A percentile compares a stretch with the other conserved stretches of the same genome.
Evolutionary conservation across 768 basidiomycete genomes (phyloP).

Genomic region (Hydnum rufescens): DNA sequence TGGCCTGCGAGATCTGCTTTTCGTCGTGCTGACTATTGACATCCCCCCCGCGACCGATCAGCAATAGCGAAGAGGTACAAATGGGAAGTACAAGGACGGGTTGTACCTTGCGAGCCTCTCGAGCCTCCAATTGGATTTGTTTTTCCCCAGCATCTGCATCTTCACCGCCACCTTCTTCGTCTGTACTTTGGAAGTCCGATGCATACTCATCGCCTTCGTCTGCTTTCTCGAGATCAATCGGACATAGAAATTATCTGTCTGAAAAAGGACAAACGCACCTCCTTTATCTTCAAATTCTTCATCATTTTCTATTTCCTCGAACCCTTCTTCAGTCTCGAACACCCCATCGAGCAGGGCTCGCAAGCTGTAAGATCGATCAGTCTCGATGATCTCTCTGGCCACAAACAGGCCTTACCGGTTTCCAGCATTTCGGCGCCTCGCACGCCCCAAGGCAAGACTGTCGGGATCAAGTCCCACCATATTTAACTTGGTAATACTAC

Average conservation of each 20-base stretch:
- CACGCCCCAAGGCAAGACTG: neutral
- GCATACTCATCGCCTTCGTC: conserved; percentile 7
- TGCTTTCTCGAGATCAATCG: neutral
- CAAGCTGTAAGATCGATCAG: conserved; percentile 6
- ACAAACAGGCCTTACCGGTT: neutral
- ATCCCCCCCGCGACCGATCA: no score
- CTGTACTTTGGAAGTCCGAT: conserved; percentile 8
- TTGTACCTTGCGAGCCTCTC: conserved; percentile 4
- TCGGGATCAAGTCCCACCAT: neutral
- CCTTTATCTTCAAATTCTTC: conserved; percentile 9
- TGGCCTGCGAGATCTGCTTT: neutral
- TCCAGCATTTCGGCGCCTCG: neutral
- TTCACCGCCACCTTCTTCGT: conserved; percentile 2
- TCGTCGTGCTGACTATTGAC: neutral
- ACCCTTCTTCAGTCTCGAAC: conserved; percentile 7
- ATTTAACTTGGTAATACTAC: no score
- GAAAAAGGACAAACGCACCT: neutral
- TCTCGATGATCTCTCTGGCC: neutral
- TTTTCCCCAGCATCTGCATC: conserved; percentile 5
- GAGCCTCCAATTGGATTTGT: conserved; percentile 4
- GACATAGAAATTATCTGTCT: neutral
- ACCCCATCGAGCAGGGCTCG: conserved; percentile 6
- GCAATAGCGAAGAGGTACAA: neutral
- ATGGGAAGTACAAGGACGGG: neutral
- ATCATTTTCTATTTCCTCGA: conserved; percentile 10